Evolutionary conservation across 2,329 filamentous ascomycete species (phyloP), one percentile per base, ranked within the genome.

Genomic region (Furcasterigmium sp.): DNA sequence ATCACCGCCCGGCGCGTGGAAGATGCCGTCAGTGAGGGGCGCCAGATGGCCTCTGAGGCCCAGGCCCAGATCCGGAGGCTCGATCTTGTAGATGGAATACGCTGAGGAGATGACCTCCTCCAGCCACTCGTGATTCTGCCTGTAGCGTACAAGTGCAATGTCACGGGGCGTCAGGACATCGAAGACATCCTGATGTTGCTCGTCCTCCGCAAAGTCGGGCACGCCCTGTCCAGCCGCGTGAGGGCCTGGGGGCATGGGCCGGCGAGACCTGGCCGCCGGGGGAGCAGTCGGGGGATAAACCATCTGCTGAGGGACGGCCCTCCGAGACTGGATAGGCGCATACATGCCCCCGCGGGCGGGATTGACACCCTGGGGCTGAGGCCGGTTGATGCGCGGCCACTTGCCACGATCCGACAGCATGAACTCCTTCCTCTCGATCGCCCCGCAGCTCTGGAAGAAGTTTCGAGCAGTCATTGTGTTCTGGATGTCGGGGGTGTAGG

Each of bases 41-140:
- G 87, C 82, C 17, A 98, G 73, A 62, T 91, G 86, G 29, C 93
- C 93, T 63, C 84, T 87, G 40, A 86, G 76, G 4, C 93, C 93
- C 9, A 97, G 71, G 1, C 90, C 90, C 26, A 97, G 78, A 59
- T 95, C 91, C 3, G 90, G 81, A 1, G 91, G 90, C 8, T 84
- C 80, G 45, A 98, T 95, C 59, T 94, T 88, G 39, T 78, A 78
- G 48, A 91, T 85, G 19, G 85, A 76, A 59, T 95, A 96, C 0
- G 91, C 89, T 2, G 91, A 97, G 1, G 87, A 88, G 42, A 97
- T 78, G 21, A 98, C 84, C 65, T 98, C 91, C 58, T 97, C 93
- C 88, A 98, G 95, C 93, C 91, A 97, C 62, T 95, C 89, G 56
- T 98, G 91, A 56, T 98, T 94, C 59, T 96, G 90, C 60, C 85